A percentile compares a stretch with the other conserved stretches of the same genome.
Evolutionary conservation across 768 basidiomycete species (phyloP).

Genomic region (Russula ochroleuca): DNA sequence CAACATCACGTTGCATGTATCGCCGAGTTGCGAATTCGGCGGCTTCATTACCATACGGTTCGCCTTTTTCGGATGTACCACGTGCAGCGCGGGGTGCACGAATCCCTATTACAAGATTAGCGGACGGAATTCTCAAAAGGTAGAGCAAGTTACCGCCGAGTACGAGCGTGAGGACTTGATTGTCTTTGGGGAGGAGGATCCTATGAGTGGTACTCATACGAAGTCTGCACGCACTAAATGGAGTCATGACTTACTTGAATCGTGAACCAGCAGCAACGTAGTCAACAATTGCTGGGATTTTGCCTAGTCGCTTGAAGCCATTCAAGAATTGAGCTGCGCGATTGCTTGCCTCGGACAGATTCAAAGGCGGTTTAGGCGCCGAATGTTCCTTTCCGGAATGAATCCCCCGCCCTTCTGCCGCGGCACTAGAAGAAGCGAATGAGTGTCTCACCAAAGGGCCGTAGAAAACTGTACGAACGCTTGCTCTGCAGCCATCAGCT

Average conservation of each 20-base stretch:
- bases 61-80: conserved; percentile 74
- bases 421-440: conserved; percentile 51
- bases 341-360: conserved; percentile 79
- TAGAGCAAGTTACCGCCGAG: conserved; percentile 56
- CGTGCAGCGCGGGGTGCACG: conserved; percentile 87
- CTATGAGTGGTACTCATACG: conserved; percentile 37
- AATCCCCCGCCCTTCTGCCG: conserved; percentile 71
- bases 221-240: background rate
- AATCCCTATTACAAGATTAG: conserved; percentile 53
- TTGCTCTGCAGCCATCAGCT: conserved; percentile 92
- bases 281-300: conserved; percentile 81
- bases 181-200: conserved; percentile 83
- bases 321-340: conserved; percentile 87
- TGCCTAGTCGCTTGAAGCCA: conserved; percentile 85
- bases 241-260: conserved; percentile 64
- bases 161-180: conserved; percentile 89
- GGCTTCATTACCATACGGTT: conserved; percentile 84
- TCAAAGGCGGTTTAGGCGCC: conserved; percentile 73
- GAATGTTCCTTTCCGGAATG: conserved; percentile 90
- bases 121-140: background rate
- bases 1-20: conserved; percentile 93
- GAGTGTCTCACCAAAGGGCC: background rate
- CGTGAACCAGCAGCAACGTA: conserved; percentile 92
- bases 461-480: conserved; percentile 46
- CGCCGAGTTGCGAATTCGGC: conserved; percentile 70